Evolutionary conservation across 768 basidiomycete genomes (phyloP).

Genomic region (Lyophyllum decastes): DNA sequence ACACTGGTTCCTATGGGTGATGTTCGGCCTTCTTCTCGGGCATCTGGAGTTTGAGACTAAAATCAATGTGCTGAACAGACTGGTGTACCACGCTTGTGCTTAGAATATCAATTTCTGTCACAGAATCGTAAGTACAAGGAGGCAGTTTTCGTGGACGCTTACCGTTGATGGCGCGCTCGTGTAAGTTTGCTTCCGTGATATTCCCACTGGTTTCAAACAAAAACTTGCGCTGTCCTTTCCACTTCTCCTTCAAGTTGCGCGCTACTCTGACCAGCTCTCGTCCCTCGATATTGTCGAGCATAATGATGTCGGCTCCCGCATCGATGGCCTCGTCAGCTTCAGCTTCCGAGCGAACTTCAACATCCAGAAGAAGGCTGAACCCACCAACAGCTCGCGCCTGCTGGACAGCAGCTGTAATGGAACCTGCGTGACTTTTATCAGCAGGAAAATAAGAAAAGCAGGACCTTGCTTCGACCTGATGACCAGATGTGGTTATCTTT

Average conservation of each 20-base stretch:
- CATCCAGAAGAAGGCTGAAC: constrained; percentile 88
- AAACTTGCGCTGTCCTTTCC: constrained; percentile 82
- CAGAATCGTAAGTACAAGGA: neutral
- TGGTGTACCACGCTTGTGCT: constrained; percentile 92
- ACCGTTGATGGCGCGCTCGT: constrained; percentile 83
- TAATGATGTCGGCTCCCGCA: constrained; percentile 92
- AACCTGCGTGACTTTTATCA: constrained; percentile 51
- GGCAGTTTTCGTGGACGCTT: constrained; percentile 21
- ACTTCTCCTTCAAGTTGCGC: constrained; percentile 70
- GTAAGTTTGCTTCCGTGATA: constrained; percentile 86
- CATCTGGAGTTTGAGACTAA: constrained; percentile 92
- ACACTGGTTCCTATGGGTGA: neutral
- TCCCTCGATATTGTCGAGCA: constrained; percentile 94
- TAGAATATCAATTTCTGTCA: constrained; percentile 87
- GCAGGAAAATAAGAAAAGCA: constrained; percentile 5
- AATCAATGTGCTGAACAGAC: constrained; percentile 92
- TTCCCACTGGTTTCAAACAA: constrained; percentile 94
- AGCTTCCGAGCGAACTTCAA: constrained; percentile 85
- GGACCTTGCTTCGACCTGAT: constrained; percentile 59
- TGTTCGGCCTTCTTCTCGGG: constrained; percentile 33
- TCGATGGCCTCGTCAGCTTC: constrained; percentile 98
- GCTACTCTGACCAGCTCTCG: constrained; percentile 69
- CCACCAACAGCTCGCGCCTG: constrained; percentile 89
- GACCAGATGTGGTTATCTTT: constrained; percentile 99
- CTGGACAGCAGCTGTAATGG: constrained; percentile 85